These are phyloP conservation scores for Onygenales sp. DNA, from an alignment of 2,329 filamentous ascomycete genomes.

Conservation along the genomic window DNA sequence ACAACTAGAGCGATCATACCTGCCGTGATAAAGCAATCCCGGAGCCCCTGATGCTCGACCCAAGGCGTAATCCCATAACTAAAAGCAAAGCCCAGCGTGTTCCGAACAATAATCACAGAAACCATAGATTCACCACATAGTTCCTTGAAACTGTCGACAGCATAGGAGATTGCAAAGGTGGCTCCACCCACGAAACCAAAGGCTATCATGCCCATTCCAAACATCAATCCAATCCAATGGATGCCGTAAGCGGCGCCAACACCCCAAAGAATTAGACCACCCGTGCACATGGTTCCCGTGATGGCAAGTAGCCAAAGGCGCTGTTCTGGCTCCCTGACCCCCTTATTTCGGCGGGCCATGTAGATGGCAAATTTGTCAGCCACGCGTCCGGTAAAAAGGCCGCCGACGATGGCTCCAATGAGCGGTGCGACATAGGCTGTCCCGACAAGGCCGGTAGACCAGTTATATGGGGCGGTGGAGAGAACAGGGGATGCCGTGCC, in stretches of 20 bases:
- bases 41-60: constrained; percentile 22
- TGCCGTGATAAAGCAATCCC: constrained; percentile 25
- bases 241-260: constrained; percentile 19
- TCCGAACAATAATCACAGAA: constrained; percentile 30
- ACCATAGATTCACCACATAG: constrained; percentile 20
- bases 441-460: constrained; percentile 18
- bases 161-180: constrained; percentile 18
- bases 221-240: constrained; percentile 20
- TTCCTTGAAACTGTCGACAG: constrained; percentile 20
- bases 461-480: constrained; percentile 19
- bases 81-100: constrained; percentile 26
- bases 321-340: constrained; percentile 30
- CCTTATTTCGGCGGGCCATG: constrained; percentile 33
- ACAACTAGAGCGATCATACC: constrained; percentile 21
- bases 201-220: constrained; percentile 21
- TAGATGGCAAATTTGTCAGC: constrained; percentile 20
- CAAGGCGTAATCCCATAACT: constrained; percentile 28
- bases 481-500: constrained; percentile 22
- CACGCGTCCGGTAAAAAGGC: constrained; percentile 6
- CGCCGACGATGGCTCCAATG: constrained; percentile 14
- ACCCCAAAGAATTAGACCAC: constrained; percentile 18
- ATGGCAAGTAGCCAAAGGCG: constrained; percentile 22
- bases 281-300: constrained; percentile 17
- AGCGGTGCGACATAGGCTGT: constrained; percentile 17
- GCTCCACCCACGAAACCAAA: constrained; percentile 17